Evolutionary conservation across 2,329 filamentous ascomycete genomes (phyloP), one percentile per base, ranked within the genome.

Genomic region (Xylariaceae sp.): DNA sequence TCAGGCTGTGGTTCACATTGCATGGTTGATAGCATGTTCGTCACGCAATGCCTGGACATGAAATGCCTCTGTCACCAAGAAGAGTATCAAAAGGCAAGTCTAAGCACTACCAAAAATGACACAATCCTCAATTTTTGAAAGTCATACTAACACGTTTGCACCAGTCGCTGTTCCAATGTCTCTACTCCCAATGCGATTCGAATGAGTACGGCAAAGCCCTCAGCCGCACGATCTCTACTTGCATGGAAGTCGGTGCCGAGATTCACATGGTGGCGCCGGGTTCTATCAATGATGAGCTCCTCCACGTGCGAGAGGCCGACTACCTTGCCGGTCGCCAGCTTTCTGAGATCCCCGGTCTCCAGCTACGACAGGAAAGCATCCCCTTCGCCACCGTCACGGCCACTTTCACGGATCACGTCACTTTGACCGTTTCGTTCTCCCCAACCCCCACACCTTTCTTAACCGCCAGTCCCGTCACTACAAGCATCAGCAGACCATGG

Each of bases 1-100:
- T 1, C n/a, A 70, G 69, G 60, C 31, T 71, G 69, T 33, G 65
- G 65, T 24, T 64, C 66, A 14, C 67, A 68, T 23, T 71, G 69
- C 60, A 71, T 71, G 65, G 53, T 71, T 29, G 60, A 71, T 40
- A 71, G 68, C 63, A 71, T 71, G 68, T 70, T 69, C 46, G 62
- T 68, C 44, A 71, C 67, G 17, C 68, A 68, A 54, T 72, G 69
- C 47, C 52, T 68, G 17, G 68, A 71, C 52, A 67, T 67, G 23
- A 66, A 53, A 34, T 70, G 70, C 24, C 67, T 71, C 44, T 72
- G 68, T 37, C 67, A 68, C 26, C 59, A 69, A 53, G 64, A 67
- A 52, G 64, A 69, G 31, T 72, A 70, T 43, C 70, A 71, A 56
- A 65, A 57, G 60, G 70, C 64, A 36, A 36, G 62, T 45, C 19